Percentiles rank a stretch among this genome's conserved stretches.
Conservation (phyloP, 2,329 filamentous ascomycete genomes). For the Calonectria pauciramosa region DNA sequence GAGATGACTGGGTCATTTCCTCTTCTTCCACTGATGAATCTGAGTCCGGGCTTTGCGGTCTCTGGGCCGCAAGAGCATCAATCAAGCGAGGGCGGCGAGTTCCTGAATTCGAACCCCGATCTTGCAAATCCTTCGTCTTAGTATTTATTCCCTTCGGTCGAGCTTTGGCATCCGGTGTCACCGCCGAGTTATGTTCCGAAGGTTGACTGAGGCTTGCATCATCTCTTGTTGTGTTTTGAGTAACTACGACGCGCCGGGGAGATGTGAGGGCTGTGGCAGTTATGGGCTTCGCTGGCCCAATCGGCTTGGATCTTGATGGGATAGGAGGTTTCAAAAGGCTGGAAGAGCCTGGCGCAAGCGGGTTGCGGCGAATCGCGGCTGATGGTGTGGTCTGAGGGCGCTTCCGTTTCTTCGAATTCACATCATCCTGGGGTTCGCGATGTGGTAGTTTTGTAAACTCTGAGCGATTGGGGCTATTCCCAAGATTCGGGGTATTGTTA, state of each 20-base stretch:
- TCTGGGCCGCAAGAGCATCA: constrained; percentile 58
- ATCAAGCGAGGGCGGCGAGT: constrained; percentile 54
- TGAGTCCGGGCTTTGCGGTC: constrained; percentile 50
- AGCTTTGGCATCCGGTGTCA: constrained; percentile 16
- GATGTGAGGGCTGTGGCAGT: constrained; percentile 5
- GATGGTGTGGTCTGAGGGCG: constrained; percentile 31
- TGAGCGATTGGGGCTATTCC: constrained; percentile 12
- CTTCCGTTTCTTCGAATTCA: constrained; percentile 41
- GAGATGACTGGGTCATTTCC: constrained; percentile 22
- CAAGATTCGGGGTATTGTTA: constrained; percentile 19
- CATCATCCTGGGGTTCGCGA: constrained; percentile 30
- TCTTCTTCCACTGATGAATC: constrained; percentile 41
- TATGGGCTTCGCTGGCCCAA: constrained; percentile 13
- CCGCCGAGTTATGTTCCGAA: constrained; percentile 26
- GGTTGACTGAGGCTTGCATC: constrained; percentile 7
- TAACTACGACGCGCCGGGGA: not conserved
- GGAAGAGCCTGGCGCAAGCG: not conserved
- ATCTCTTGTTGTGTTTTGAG: constrained; percentile 27
- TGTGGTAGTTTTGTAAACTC: constrained; percentile 22
- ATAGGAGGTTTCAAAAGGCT: constrained; percentile 28
- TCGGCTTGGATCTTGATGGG: constrained; percentile 27
- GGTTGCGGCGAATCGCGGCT: constrained; percentile 24
- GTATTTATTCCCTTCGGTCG: constrained; percentile 3
- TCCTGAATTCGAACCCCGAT: constrained; percentile 26
- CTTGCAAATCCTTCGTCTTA: constrained; percentile 11